Base-by-base conservation (phyloP, 2,329 filamentous ascomycete species). In the Camptophora hylomeconis region DNA sequence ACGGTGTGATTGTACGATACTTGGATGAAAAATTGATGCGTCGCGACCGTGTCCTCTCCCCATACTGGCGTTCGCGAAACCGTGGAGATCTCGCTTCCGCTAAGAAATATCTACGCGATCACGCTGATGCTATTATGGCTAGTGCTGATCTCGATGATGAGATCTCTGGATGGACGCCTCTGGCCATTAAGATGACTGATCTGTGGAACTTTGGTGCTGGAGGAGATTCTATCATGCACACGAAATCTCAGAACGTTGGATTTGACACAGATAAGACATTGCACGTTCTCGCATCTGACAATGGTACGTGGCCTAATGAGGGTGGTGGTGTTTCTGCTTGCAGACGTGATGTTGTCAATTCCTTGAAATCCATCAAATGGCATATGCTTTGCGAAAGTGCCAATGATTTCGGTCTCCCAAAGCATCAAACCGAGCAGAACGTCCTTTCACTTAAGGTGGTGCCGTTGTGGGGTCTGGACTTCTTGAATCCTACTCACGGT, bases 281-380 rank as follows among this genome's bases (percentile, higher is more conserved):
- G 3, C 65, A 65, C 17, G 62, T 68, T 28, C 59, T 68, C 37
- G 64, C 65, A 28, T 53, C 56, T 12, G 64, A 68, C 38, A 66
- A 57, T 13, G 64, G 64, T 8, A 67, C 62, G 36, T 66, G 62
- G 62, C 62, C 62, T 2, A 61, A 64, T 33, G 60, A 61, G 35
- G 63, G 63, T 18, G 65, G 65, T 33, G 65, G 65, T 39, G 65
- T 69, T 9, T 68, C 65, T 20, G 65, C 65, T 32, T 69, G 65
- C 47, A 54, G 65, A 21, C 56, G 65, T 23, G 65, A 69, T 41
- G 55, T 69, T 45, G 63, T 69, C 44, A 66, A 69, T 39, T 61
- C 60, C 9, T 58, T 67, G 36, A 53, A 54, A 23, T 66, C 62
- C 0, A 65, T 69, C 38, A 60, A 63, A 32, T 67, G 65, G 51